phyloP scores from a whole-genome alignment of 2,329 filamentous ascomycete genomes.

The Aspergillus vadensis region DNA sequence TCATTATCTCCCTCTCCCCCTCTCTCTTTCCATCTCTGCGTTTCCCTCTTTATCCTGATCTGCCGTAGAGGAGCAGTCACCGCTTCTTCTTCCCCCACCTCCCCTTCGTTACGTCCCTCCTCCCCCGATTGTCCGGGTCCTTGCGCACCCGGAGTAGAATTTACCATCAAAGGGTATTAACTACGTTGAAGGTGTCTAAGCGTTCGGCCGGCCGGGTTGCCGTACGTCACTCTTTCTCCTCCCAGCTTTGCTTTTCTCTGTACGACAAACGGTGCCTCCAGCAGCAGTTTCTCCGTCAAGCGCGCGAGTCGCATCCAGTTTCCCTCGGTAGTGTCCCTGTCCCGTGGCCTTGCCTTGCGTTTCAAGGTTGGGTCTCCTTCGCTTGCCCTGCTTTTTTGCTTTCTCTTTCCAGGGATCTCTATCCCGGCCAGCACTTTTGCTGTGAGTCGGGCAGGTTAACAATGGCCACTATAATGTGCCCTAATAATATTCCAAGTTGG shows the following conservation, averaged over 20 bases:
- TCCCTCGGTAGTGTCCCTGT: not conserved
- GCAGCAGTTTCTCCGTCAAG: not conserved
- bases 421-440: not conserved
- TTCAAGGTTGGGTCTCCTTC: not conserved
- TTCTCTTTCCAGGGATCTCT: not conserved
- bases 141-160: no score
- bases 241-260: not conserved
- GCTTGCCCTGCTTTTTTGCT: not conserved
- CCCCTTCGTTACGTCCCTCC: no score
- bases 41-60: not conserved
- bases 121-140: no score
- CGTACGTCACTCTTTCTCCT: not conserved
- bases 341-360: not conserved
- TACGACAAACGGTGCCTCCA: not conserved
- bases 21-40: not conserved
- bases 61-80: not conserved
- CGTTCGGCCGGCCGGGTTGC: not conserved
- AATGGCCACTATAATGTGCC: constrained; percentile 10
- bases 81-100: no score
- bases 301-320: not conserved
- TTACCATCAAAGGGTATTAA: not conserved
- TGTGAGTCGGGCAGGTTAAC: constrained; percentile 5
- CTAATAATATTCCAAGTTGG: constrained; percentile 22
- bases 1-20: not conserved
- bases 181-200: not conserved